Evolutionary conservation across 306 rosid genomes (phyloP), one percentile per base, ranked within the genome.

Genomic region (Quercus gilva): DNA sequence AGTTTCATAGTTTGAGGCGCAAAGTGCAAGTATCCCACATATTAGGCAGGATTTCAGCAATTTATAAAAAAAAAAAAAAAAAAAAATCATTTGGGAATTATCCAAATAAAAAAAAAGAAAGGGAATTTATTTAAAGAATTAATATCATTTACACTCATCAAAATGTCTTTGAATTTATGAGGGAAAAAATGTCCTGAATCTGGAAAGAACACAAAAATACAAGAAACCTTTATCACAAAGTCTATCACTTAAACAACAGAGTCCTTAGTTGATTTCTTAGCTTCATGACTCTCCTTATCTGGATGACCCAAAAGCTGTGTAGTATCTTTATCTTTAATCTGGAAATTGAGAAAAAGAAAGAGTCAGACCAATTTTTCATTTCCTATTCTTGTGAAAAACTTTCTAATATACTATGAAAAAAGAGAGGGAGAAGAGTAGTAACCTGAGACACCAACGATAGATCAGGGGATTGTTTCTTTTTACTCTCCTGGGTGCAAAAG

Each of bases 401-500:
- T 33, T 6, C 23, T 28, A 19, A 17, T 41, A 29, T 6, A 6
- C 43, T 64, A 20, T 53, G 61, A 18, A 43, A 59, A 61, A 5
- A 13, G 37, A 69, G 72, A 74, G 55, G 53, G 69, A 17, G 28
- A 37, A 21, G 51, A 74, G 35, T n/a, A 59, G 5, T 4, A 69
- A 89, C 97, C 94, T 91, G 97, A 75, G 96, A 87, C 13, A 81
- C 87, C 71, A 87, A 52, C 3, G 92, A 80, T 41, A 89, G 90
- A 56, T 92, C 97, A 12, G 80, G 79, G 13, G 69, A 73, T 57
- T 84, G 98, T 84, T 93, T 95, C 96, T 85, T 92, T 76, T 91
- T 90, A 89, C 45, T 88, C 77, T 95, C 99, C 65, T 90, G 93
- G 3, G 90, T 85, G 82, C 98, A 95, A 84, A 93, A 93, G 87